Conservation (phyloP, 148 eudicot species). For the Vaccinium corymbosum region DNA sequence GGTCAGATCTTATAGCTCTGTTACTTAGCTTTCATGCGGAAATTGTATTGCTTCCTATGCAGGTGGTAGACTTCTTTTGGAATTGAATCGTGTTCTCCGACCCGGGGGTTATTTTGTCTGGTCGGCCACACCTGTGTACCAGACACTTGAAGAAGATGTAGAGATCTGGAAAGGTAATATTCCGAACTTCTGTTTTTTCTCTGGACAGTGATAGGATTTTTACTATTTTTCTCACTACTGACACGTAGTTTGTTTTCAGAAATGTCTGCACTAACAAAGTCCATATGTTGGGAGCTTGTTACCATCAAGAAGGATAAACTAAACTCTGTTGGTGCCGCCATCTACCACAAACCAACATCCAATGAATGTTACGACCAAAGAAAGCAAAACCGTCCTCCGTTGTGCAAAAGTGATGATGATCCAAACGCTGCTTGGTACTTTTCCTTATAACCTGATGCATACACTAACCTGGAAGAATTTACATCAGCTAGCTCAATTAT, state of each 20-base stretch:
- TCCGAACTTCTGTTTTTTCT: neutral
- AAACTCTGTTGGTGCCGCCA: constrained; percentile 55
- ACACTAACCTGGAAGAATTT: neutral
- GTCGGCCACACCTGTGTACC: constrained; percentile 85
- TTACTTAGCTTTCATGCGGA: neutral
- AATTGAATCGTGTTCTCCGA: constrained; percentile 64
- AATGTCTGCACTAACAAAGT: constrained; percentile 53
- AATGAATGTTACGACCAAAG: constrained; percentile 68
- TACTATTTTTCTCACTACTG: neutral
- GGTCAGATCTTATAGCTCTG: neutral
- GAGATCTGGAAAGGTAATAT: constrained; percentile 60
- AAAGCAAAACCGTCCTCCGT: constrained; percentile 35
- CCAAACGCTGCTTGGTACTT: constrained; percentile 60
- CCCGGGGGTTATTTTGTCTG: constrained; percentile 83
- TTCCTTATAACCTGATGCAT: neutral
- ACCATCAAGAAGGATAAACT: constrained; percentile 39
- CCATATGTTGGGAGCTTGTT: constrained; percentile 72
- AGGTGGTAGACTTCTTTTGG: constrained; percentile 78
- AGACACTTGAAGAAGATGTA: constrained; percentile 40
- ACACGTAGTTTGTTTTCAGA: constrained; percentile 26
- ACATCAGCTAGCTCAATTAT: neutral
- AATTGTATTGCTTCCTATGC: neutral
- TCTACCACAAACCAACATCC: constrained; percentile 60
- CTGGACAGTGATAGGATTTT: neutral
- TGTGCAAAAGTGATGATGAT: constrained; percentile 45